Percentiles rank a stretch among this genome's conserved stretches.
Conservation (phyloP, 1,284 basidiomycete genomes). For the Cutaneotrichosporon sp. region DNA sequence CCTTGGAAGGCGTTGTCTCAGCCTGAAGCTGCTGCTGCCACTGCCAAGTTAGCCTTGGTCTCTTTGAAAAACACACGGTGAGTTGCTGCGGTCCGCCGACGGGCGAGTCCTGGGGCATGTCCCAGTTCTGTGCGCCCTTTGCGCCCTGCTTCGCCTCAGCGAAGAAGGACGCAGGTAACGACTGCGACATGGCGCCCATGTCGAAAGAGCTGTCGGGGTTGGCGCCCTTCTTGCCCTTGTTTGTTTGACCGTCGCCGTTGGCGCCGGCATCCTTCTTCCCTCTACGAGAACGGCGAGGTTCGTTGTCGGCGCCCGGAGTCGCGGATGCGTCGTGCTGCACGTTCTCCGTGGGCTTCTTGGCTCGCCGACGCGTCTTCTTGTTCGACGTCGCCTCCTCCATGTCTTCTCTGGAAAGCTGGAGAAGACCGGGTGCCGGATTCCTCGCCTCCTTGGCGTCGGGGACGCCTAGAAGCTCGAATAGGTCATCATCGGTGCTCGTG, state of each 20-base stretch:
- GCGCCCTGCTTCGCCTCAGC: background rate
- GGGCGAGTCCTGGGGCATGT: slow-evolving; percentile 32
- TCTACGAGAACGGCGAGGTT: slow-evolving; percentile 2
- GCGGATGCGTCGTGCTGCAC: background rate
- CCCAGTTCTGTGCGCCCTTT: slow-evolving; percentile 26
- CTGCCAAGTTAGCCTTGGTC: slow-evolving; percentile 9
- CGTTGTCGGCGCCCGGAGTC: background rate
- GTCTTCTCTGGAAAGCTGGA: slow-evolving; percentile 10
- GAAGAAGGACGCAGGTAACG: slow-evolving; percentile 16
- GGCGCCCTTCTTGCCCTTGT: background rate
- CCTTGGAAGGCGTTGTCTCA: slow-evolving; percentile 13
- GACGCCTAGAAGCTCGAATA: slow-evolving; percentile 36
- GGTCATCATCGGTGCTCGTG: slow-evolving; percentile 16
- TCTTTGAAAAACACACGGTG: slow-evolving; percentile 6
- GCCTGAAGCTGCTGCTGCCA: slow-evolving; percentile 41
- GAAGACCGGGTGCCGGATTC: slow-evolving; percentile 2
- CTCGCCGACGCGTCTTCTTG: slow-evolving; percentile 7
- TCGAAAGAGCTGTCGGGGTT: background rate
- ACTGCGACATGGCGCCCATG: slow-evolving; percentile 8
- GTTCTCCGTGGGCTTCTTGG: slow-evolving; percentile 5
- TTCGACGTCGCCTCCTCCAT: slow-evolving; percentile 8
- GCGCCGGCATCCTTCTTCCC: slow-evolving; percentile 6
- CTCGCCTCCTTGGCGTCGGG: background rate
- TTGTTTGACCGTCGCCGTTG: background rate
- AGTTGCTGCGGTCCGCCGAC: slow-evolving; percentile 19